Conservation (phyloP, 345 rosid species). For the Euphorbia lathyris region DNA sequence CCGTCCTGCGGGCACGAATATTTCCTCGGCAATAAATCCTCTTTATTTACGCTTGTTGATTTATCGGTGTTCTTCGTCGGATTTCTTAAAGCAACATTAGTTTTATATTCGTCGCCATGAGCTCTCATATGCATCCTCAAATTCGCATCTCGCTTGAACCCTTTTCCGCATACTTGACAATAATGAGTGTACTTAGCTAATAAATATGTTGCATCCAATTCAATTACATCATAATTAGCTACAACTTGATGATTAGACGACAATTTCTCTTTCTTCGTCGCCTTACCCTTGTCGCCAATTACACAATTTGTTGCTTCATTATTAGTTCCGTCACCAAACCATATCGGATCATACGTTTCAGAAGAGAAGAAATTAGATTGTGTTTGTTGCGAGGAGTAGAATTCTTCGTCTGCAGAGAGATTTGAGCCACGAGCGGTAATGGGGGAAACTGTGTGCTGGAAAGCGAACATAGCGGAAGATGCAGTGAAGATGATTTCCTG, state of each 20-base stretch:
- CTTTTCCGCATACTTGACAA: conserved; percentile 79
- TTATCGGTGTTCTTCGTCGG: conserved; percentile 39
- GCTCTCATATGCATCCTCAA: conserved; percentile 98
- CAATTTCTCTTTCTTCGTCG: conserved; percentile 10
- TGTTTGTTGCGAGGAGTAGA: background rate
- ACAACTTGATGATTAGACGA: background rate
- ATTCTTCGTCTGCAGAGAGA: background rate
- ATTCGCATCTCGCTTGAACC: conserved; percentile 90
- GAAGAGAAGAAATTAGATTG: background rate
- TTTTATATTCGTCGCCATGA: conserved; percentile 85
- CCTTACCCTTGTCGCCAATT: background rate
- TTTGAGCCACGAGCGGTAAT: conserved; percentile 1
- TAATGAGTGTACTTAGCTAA: conserved; percentile 85
- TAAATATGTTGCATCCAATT: conserved; percentile 55
- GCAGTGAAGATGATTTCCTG: conserved; percentile 63
- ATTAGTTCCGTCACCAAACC: no score
- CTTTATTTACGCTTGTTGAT: background rate
- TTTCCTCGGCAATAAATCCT: conserved; percentile 31
- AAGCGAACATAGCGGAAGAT: conserved; percentile 59
- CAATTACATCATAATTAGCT: conserved; percentile 43
- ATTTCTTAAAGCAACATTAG: conserved; percentile 57
- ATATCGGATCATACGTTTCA: background rate
- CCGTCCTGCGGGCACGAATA: conserved; percentile 84
- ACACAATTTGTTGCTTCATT: background rate
- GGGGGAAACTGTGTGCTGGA: conserved; percentile 50